Evolutionary conservation across 108 stramenopile species (phyloP), one percentile per base, ranked within the genome.

Genomic region (Cyclotella baltica): DNA sequence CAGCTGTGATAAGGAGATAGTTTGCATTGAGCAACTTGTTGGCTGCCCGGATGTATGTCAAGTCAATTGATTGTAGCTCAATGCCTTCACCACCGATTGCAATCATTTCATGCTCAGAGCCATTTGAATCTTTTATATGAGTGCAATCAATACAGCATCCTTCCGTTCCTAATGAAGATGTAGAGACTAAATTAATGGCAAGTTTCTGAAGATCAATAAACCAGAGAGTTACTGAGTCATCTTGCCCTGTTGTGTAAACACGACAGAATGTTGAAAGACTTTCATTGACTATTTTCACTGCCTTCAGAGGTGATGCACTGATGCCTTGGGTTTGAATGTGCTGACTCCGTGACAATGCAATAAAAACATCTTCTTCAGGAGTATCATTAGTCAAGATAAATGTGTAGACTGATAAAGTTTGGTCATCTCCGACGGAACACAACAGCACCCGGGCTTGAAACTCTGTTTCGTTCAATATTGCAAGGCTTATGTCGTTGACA

Each of bases 391-490:
- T 36, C 6, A 78, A 35, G 36, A 52, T 65, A 56, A 75, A 38
- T 11, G 57, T 43, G 55, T 67, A 86, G 27, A 56, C 53, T 20
- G 76, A 61, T 4, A 89, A 61, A 31, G 90, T 59, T 84, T 94
- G 90, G 58, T 94, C 93, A 58, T 94, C 93, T n/a, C 93, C 90
- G 11, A 87, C 90, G 8, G 81, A 80, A 65, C 75, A 78, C 33
- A 90, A 47, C 13, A 77, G 51, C 36, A 87, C 28, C 33, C 22
- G 52, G 19, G 58, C 3, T 40, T 28, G 40, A 10, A 13, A 20
- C n/a, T 20, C 20, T 20, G 37, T 47, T 47, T 22, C 47, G 22
- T 11, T 48, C 2, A 1, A 0, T 63, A 34, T 37, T 23, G 30
- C 27, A 9, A 70, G 71, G 70, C 74, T 67, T 9, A 94, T 75